Percentiles rank a stretch among this genome's conserved stretches.
phyloP scores from a whole-genome alignment of 352 stramenopile species.

The Phytophthora pistaciae region DNA sequence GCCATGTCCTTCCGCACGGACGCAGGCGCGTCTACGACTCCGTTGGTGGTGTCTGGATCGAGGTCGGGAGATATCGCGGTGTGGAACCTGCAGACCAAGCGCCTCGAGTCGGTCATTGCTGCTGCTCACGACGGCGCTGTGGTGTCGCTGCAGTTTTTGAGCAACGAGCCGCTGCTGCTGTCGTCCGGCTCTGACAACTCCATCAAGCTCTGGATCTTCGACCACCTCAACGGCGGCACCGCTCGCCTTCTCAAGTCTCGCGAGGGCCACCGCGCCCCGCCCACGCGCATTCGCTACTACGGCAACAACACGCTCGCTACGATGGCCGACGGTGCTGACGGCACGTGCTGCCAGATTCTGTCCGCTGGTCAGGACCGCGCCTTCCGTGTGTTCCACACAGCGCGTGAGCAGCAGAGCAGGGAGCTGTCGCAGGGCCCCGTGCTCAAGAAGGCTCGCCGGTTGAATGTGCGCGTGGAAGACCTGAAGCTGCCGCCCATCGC shows the following conservation, averaged over 20 bases:
- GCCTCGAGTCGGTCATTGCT: conserved; percentile 84
- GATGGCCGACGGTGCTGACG: conserved; percentile 86
- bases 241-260: conserved; percentile 92
- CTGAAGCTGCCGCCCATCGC: conserved; percentile 94
- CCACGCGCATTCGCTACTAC: conserved; percentile 92
- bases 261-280: conserved; percentile 86
- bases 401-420: conserved; percentile 88
- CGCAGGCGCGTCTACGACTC: conserved; percentile 54
- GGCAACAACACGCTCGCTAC: conserved; percentile 89
- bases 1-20: conserved; percentile 92
- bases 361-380: conserved; percentile 90
- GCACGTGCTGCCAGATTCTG: conserved; percentile 91
- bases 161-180: conserved; percentile 90
- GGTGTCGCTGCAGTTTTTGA: conserved; percentile 82
- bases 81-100: conserved; percentile 93
- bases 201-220: conserved; percentile 96
- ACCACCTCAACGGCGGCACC: conserved; percentile 81
- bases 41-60: conserved; percentile 76
- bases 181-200: conserved; percentile 91
- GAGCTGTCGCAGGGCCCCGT: conserved; percentile 93
- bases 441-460: conserved; percentile 91
- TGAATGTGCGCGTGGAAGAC: conserved; percentile 86
- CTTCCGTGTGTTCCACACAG: conserved; percentile 94
- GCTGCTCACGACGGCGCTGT: conserved; percentile 83
- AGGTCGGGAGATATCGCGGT: conserved; percentile 86